Base-by-base conservation (phyloP, 1,284 basidiomycete genomes). In the Ceratobasidium theobromae region DNA sequence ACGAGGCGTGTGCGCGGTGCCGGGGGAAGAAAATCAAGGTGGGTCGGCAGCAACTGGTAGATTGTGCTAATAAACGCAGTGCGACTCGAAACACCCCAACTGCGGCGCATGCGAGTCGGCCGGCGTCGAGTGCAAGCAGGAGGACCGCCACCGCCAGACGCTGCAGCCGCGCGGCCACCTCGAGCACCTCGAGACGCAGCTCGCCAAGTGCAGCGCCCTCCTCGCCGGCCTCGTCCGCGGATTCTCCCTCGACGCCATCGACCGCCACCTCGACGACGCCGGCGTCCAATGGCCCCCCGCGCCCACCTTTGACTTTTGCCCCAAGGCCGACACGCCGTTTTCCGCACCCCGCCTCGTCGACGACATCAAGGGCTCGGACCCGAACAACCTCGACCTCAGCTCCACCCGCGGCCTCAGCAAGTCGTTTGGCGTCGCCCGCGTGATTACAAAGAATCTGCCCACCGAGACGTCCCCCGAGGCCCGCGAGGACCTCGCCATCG, bases 21-120 rank as follows among this genome's bases (percentile, higher is more conserved):
- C 87, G 90, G 82, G 88, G 86, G 79, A 91, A 92, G 84, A 91
- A 91, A 86, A 92, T 91, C 79, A 92, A 92, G 88, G 90, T 86
- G 88, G 86, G 87, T 88, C 23, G 12, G 11, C 49, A 12, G 28
- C 11, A 21, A 53, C 35, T 35, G n/a, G 25, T 54, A 28, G 5
- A 32, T 65, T 27, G 25, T 41, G 51, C 52, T 21, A 18, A n/a
- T 30, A 28, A 46, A 33, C 53, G 52, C 74, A 91, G 90, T 92
- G 89, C 82, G 89, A 92, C 77, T 91, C 89, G 8, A 91, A 91
- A 75, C 88, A 91, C 75, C 89, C 89, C 46, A 79, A 86, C 75
- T 92, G 89, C 73, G 88, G 88, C 12, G 88, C 90, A 33, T 92
- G 89, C 74, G 84, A 86, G 45, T 87, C 86, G 6, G 88, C 89